Evolutionary conservation across 1,284 basidiomycete species (phyloP).

Genomic region (Rhodotorula sp.): DNA sequence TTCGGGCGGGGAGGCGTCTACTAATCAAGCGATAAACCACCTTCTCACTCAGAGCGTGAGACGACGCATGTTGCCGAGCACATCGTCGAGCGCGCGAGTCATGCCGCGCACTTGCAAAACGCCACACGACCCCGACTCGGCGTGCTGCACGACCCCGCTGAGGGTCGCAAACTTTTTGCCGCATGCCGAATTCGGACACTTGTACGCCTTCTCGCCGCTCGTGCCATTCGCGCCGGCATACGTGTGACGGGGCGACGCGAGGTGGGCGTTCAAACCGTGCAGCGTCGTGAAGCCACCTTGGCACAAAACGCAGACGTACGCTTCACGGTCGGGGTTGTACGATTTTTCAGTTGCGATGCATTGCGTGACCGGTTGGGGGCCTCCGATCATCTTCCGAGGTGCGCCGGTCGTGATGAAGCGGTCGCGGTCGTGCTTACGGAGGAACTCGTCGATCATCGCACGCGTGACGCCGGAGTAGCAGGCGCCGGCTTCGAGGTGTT

Average conservation of each 20-base stretch:
- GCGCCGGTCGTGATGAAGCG: slow-evolving; percentile 50
- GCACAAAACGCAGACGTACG: slow-evolving; percentile 61
- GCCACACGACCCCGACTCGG: background rate
- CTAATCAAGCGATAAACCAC: too few species aligned
- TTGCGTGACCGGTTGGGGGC: slow-evolving; percentile 7
- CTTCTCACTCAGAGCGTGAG: background rate
- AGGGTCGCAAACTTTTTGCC: slow-evolving; percentile 2
- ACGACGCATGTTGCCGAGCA: background rate
- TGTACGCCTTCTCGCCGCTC: slow-evolving; percentile 51
- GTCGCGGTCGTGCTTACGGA: slow-evolving; percentile 49
- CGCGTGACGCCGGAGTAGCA: slow-evolving; percentile 51
- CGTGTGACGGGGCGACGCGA: slow-evolving; percentile 55
- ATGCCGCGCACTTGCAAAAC: background rate
- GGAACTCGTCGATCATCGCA: slow-evolving; percentile 48
- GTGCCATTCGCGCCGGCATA: background rate
- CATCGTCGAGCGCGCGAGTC: background rate
- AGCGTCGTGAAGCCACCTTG: slow-evolving; percentile 52
- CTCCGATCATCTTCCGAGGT: slow-evolving; percentile 44
- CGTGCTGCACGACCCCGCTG: slow-evolving; percentile 13
- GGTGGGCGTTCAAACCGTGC: slow-evolving; percentile 56
- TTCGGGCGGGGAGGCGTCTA: too few species aligned
- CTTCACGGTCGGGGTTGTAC: background rate
- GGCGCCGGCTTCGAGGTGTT: slow-evolving; percentile 56
- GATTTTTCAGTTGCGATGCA: slow-evolving; percentile 3
- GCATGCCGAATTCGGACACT: slow-evolving; percentile 51